These are phyloP conservation scores for Paramecium bursaria DNA, from an alignment of 73 alveolate genomes.

Conservation along the genomic window DNA sequence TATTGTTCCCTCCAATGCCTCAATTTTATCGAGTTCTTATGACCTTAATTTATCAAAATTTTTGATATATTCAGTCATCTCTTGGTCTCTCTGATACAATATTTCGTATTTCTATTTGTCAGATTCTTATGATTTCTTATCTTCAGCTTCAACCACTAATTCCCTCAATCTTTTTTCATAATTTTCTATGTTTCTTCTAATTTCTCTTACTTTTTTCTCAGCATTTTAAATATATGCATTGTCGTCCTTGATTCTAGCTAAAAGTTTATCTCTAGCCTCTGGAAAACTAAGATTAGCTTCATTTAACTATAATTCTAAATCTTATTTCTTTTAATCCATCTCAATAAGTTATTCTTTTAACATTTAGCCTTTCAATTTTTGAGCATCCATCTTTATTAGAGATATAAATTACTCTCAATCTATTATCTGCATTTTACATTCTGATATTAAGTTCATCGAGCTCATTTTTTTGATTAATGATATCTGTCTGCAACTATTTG, in stretches of 20 bases:
- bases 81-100: conserved; percentile 91
- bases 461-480: conserved; percentile 79
- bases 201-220: conserved; percentile 93
- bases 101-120: conserved; percentile 91
- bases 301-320: conserved; percentile 94
- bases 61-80: conserved; percentile 94
- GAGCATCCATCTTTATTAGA: conserved; percentile 88
- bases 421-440: conserved; percentile 87
- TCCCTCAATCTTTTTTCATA: conserved; percentile 91
- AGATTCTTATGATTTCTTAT: conserved; percentile 79
- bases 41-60: conserved; percentile 87
- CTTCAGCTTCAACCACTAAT: conserved; percentile 88
- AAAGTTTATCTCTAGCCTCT: conserved; percentile 93
- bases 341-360: conserved; percentile 86
- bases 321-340: conserved; percentile 91
- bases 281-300: conserved; percentile 95
- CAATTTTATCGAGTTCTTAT: conserved; percentile 82
- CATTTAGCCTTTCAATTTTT: conserved; percentile 93
- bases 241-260: conserved; percentile 93
- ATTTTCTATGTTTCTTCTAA: conserved; percentile 87
- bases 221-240: conserved; percentile 87
- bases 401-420: too few species aligned
- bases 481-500: conserved; percentile 81
- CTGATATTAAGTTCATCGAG: conserved; percentile 87
- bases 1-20: conserved; percentile 82